These are phyloP conservation scores for Rhodosorus marinus DNA, from an alignment of 23 red algal genomes.

Conservation along the genomic window DNA sequence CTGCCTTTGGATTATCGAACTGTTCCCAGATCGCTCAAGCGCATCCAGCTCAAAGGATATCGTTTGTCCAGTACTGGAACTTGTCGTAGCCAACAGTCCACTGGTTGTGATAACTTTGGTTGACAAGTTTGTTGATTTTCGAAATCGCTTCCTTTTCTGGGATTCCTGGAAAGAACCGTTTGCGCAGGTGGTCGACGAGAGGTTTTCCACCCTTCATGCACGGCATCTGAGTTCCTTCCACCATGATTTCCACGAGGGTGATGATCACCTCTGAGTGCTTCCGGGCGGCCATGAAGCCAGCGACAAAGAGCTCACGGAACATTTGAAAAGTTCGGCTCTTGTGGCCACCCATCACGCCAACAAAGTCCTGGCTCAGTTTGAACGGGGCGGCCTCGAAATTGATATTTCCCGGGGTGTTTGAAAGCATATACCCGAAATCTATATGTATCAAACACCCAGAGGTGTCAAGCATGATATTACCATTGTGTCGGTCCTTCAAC, in stretches of 20 bases:
- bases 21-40: too few relatives aligned
- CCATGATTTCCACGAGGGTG: conserved; percentile 90
- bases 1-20: too few relatives aligned
- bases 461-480: conserved; percentile 93
- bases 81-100: conserved; percentile 75
- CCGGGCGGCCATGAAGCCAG: conserved; percentile 75
- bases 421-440: conserved; percentile 96
- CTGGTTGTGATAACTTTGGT: conserved; percentile 71
- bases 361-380: conserved; percentile 80
- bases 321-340: conserved; percentile 42
- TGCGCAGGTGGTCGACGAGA: conserved; percentile 70
- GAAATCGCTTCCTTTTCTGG: conserved; percentile 76
- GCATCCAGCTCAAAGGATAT: conserved; percentile 15
- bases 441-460: conserved; percentile 82
- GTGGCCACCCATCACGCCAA: conserved; percentile 79
- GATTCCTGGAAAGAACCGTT: conserved; percentile 54
- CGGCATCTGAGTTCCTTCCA: conserved; percentile 69
- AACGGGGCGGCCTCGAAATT: conserved; percentile 97
- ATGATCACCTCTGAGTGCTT: conserved; percentile 92
- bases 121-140: conserved; percentile 53
- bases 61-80: conserved; percentile 87
- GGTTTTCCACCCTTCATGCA: conserved; percentile 86
- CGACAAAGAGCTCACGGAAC: conserved; percentile 83
- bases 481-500: conserved; percentile 99
- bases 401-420: conserved; percentile 90